Evolutionary conservation across 225 moss, liverwort and hornwort species (phyloP), one percentile per base, ranked within the genome.

Genomic region (Bryoerythrophyllum caledonicum): DNA sequence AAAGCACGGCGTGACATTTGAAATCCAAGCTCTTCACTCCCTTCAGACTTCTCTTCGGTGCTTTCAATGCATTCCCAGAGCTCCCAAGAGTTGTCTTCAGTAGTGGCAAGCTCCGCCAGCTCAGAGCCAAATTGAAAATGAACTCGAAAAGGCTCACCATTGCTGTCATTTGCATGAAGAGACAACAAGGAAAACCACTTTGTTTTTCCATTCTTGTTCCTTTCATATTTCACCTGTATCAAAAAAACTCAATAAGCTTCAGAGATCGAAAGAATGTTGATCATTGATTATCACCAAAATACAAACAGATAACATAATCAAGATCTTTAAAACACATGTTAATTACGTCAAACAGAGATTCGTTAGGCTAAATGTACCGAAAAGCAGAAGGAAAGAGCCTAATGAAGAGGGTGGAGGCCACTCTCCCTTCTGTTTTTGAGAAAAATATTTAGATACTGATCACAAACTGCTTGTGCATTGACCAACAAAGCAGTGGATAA

Each of bases 131-230:
- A 83, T 64, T 88, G 90, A 79, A 84, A 99, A 72, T 95, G 93
- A 61, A 94, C 89, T 63, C 93, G 85, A 71, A 85, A 90, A 68
- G 89, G 82, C 76, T 90, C 82, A 64, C 93, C 94, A 64, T 90
- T 73, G 67, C 80, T 57, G 76, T 83, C 76, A 55, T 79, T 94
- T 53, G 94, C 97, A 83, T 93, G 92, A 70, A 99, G 88, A 52
- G 97, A 99, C 78, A 91, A 77, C 63, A 99, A 81, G n/a, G 91
- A 93, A 71, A 94, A 93, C 94, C 93, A 93, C 68, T 82, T 83
- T 24, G 84, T 87, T 70, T 87, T 91, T 20, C 72, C 78, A 48
- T 77, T 86, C 55, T 82, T 90, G 56, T 68, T 78, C 78, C 89
- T 85, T 63, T 93, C 90, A 85, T 94, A 91, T 68, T 89, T 93